Percentiles rank a stretch among this genome's conserved stretches.
These are phyloP conservation scores for Pleurotus giganteus DNA, from an alignment of 768 basidiomycete genomes.

Conservation along the genomic window DNA sequence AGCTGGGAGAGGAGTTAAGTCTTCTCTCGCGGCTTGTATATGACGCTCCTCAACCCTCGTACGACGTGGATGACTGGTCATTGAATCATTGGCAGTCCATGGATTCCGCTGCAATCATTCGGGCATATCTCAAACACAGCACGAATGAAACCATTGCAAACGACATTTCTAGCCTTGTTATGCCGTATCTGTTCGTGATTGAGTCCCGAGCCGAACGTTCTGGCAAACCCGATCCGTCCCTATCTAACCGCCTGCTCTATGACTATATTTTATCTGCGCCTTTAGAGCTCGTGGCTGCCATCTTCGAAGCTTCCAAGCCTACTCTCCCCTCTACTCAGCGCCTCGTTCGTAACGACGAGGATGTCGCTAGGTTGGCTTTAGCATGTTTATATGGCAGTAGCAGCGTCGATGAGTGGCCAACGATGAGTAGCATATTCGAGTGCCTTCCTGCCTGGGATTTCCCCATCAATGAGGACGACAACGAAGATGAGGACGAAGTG, in stretches of 20 bases:
- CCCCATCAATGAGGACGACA: slow-evolving; percentile 49
- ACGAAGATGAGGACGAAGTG: slow-evolving; percentile 76
- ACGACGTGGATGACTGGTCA: slow-evolving; percentile 65
- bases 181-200: slow-evolving; percentile 92
- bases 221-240: slow-evolving; percentile 62
- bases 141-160: slow-evolving; percentile 59
- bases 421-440: slow-evolving; percentile 92
- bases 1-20: slow-evolving; percentile 88
- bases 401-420: slow-evolving; percentile 68
- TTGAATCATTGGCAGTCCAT: slow-evolving; percentile 71
- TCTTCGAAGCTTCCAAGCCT: slow-evolving; percentile 92
- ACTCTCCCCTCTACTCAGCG: slow-evolving; percentile 70
- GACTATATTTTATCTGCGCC: slow-evolving; percentile 71
- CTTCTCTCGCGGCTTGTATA: slow-evolving; percentile 87
- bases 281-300: slow-evolving; percentile 63
- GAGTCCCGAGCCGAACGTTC: slow-evolving; percentile 85
- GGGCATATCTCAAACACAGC: slow-evolving; percentile 75
- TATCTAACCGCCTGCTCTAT: slow-evolving; percentile 66
- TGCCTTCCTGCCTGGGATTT: slow-evolving; percentile 92
- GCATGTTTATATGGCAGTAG: slow-evolving; percentile 86
- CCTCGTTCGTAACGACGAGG: slow-evolving; percentile 77
- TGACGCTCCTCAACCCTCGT: slow-evolving; percentile 56
- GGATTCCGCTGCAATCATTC: slow-evolving; percentile 61
- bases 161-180: slow-evolving; percentile 74
- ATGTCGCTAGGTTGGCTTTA: slow-evolving; percentile 82